Evolutionary conservation across 176 grass and related monocot genomes (phyloP), one percentile per base, ranked within the genome.

Genomic region (Musa acuminata): DNA sequence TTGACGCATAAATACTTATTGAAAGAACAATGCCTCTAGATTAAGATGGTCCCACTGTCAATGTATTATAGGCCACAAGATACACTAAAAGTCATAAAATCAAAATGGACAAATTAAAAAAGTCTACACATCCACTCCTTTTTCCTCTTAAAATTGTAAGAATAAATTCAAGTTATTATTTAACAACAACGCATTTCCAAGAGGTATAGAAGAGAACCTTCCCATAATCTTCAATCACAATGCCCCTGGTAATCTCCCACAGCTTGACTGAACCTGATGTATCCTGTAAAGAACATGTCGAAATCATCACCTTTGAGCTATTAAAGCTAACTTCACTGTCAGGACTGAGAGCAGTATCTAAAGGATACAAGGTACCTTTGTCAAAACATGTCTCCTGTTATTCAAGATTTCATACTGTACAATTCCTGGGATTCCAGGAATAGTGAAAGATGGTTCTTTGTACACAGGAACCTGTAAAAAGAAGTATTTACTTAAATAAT

Each of bases 371-470:
- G 6, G 84, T 77, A 99, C 95, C 95, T 99, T 91, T 53, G 95
- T 99, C 77, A 94, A 79, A 64, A 94, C 95, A 91, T 94, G 86
- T 77, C 95, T 93, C 67, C 88, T 88, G 22, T 99, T 91, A 80
- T 99, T 99, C 85, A 99, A 87, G 75, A 99, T 99, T 77, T 94
- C 95, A 82, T 99, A 88, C 64, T 91, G 84, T 81, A 91, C 78
- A 80, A 94, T 99, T 81, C 83, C 86, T 53, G 90, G 84, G 71
- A 82, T 83, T 78, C 95, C 95, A 71, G 88, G 82, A 80, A 94
- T 87, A 55, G 81, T 81, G 49, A 85, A 78, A 75, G 88, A 88
- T 76, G 90, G 86, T 49, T 98, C 90, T 81, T 93, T 93, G 76
- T 87, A 88, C 76, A 94, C 88, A 91, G 90, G 86, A 27, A 91